Conservation (phyloP, 106 monocot species). For the Acorus calamus region DNA sequence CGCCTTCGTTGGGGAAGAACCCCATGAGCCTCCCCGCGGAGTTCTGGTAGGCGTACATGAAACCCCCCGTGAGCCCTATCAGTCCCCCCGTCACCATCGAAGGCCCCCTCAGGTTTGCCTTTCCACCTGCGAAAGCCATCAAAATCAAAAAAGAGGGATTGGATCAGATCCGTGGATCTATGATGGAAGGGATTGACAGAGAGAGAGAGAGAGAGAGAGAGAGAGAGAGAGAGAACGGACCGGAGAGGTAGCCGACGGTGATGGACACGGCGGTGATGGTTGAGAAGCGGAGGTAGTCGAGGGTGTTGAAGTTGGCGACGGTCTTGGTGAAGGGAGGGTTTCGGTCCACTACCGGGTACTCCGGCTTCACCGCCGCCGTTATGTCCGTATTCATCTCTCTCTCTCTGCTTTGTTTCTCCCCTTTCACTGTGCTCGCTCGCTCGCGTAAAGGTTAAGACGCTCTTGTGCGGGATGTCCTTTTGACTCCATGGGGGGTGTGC, state of each 20-base stretch:
- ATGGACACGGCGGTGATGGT: constrained; percentile 94
- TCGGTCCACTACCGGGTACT: constrained; percentile 93
- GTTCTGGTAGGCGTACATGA: constrained; percentile 99
- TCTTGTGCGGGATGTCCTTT: too few species aligned
- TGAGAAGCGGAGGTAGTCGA: constrained; percentile 92
- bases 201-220: background rate
- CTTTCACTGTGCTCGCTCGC: too few species aligned
- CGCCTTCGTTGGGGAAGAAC: constrained; percentile 90
- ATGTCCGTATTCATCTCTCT: constrained; percentile 88
- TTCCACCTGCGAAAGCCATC: constrained; percentile 41
- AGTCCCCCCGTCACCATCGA: constrained; percentile 96
- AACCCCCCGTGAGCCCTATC: constrained; percentile 95
- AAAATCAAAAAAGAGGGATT: background rate
- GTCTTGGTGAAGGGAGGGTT: constrained; percentile 93
- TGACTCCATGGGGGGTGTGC: too few species aligned
- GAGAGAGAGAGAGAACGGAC: constrained; percentile 15
- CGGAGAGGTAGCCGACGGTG: constrained; percentile 99
- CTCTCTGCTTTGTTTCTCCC: too few species aligned
- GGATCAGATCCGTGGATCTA: constrained; percentile 4
- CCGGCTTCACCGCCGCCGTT: constrained; percentile 82
- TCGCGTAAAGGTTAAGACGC: too few species aligned
- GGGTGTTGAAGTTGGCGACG: constrained; percentile 80
- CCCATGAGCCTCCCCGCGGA: constrained; percentile 98
- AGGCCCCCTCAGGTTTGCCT: constrained; percentile 88
- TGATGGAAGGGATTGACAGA: background rate